These are phyloP conservation scores for Oryza meyeriana DNA, from an alignment of 176 grass and related monocot species.

Conservation along the genomic window DNA sequence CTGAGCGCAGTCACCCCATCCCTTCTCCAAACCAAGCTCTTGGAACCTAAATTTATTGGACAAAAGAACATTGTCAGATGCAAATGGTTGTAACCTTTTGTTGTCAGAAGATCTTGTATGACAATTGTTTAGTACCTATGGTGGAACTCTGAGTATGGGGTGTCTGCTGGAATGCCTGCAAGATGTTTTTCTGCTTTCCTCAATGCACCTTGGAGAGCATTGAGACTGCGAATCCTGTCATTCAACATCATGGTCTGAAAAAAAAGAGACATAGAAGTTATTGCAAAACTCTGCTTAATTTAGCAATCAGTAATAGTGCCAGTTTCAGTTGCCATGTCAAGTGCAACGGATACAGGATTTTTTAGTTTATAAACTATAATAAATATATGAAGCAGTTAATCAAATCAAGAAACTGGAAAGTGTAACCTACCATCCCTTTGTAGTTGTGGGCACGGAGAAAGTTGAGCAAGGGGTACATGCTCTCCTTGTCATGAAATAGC, in stretches of 20 bases:
- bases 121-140: slow-evolving; percentile 41
- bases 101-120: background rate
- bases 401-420: background rate
- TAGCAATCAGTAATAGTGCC: background rate
- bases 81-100: background rate
- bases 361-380: slow-evolving; percentile 1
- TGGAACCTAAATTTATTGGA: slow-evolving; percentile 52
- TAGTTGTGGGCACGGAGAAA: slow-evolving; percentile 92
- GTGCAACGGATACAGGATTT: slow-evolving; percentile 44
- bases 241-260: slow-evolving; percentile 81
- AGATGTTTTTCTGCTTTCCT: slow-evolving; percentile 74
- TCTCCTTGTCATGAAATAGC: slow-evolving; percentile 93
- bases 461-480: slow-evolving; percentile 93
- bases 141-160: slow-evolving; percentile 66
- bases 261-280: background rate
- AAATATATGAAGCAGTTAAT: background rate
- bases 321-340: background rate
- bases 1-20: slow-evolving; percentile 64
- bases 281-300: background rate
- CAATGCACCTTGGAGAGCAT: slow-evolving; percentile 54
- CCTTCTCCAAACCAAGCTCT: slow-evolving; percentile 78
- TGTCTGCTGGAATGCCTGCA: slow-evolving; percentile 43
- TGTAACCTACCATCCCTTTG: slow-evolving; percentile 83
- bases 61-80: background rate
- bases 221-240: slow-evolving; percentile 62